Evolutionary conservation across 2,329 filamentous ascomycete species (phyloP).

Genomic region (Coniochaeta sp.): DNA sequence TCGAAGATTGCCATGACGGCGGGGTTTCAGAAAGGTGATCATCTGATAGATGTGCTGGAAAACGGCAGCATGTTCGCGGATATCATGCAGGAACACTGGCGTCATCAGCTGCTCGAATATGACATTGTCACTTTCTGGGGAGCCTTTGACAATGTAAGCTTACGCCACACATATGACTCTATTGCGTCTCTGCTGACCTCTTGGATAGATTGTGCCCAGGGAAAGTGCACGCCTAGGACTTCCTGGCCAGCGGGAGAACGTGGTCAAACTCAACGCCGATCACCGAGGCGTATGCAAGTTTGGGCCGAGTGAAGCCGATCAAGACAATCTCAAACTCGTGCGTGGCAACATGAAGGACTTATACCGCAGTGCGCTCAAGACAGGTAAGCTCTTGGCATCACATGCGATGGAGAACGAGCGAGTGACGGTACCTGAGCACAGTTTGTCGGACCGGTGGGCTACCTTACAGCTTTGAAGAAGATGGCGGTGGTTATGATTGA

Average conservation of each 20-base stretch:
- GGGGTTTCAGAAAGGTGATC: constrained; percentile 11
- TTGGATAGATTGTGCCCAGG: constrained; percentile 9
- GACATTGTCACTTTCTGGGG: constrained; percentile 14
- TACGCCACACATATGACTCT: background rate
- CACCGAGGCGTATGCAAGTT: constrained; percentile 14
- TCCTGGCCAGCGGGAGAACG: constrained; percentile 9
- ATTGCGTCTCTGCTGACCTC: background rate
- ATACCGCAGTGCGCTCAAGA: constrained; percentile 4
- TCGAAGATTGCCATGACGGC: constrained; percentile 11
- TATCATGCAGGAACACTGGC: constrained; percentile 10
- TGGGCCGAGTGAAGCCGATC: constrained; percentile 4
- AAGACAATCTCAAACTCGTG: constrained; percentile 12
- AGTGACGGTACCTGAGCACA: background rate
- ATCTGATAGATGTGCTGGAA: constrained; percentile 11
- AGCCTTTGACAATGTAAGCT: constrained; percentile 12
- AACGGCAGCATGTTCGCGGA: constrained; percentile 13
- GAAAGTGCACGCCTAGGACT: constrained; percentile 7
- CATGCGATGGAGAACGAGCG: background rate
- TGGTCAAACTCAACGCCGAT: constrained; percentile 11
- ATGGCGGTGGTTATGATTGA: too few species aligned
- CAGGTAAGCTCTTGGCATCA: background rate
- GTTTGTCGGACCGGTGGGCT: background rate
- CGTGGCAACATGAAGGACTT: constrained; percentile 7
- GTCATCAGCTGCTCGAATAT: constrained; percentile 5
- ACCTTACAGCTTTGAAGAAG: background rate